phyloP scores from a whole-genome alignment of 1,284 basidiomycete species.

The Cutaneotrichosporon sp. region DNA sequence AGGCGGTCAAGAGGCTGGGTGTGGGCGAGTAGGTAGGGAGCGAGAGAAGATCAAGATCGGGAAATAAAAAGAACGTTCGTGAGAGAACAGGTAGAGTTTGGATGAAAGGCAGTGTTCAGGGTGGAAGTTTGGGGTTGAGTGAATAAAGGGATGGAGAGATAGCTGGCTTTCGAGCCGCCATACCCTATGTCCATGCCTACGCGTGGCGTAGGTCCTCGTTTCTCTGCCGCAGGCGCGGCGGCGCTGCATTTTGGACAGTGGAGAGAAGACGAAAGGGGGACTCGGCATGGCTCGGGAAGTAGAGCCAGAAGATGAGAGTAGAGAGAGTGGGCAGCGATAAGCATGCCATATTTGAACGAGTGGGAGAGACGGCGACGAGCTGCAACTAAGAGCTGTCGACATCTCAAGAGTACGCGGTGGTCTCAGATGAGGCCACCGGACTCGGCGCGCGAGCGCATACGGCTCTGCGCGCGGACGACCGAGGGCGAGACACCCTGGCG shows the following conservation, averaged over 20 bases:
- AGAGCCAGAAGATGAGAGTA: slow-evolving; percentile 30
- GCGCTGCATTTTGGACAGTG: slow-evolving; percentile 45
- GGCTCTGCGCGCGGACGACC: slow-evolving; percentile 43
- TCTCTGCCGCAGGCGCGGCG: slow-evolving; percentile 39
- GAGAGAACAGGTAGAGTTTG: slow-evolving; percentile 6
- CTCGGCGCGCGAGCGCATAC: slow-evolving; percentile 41
- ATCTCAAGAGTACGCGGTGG: neutral
- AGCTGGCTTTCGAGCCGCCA: slow-evolving; percentile 41
- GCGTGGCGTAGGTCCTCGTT: slow-evolving; percentile 37
- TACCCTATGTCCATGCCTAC: slow-evolving; percentile 44
- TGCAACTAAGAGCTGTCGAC: slow-evolving; percentile 2
- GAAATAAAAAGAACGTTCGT: neutral
- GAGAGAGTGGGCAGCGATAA: slow-evolving; percentile 32
- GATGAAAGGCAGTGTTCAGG: slow-evolving; percentile 9
- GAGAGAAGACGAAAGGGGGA: slow-evolving; percentile 24
- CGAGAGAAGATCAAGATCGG: neutral
- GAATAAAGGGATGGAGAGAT: neutral
- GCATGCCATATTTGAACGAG: slow-evolving; percentile 32
- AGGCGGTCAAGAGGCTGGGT: slow-evolving; percentile 40
- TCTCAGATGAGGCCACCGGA: slow-evolving; percentile 39
- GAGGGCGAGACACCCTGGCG: slow-evolving; percentile 43
- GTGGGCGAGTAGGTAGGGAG: slow-evolving; percentile 3
- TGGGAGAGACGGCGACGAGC: slow-evolving; percentile 5
- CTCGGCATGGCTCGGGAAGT: slow-evolving; percentile 34
- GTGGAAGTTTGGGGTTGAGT: slow-evolving; percentile 8